phyloP scores from a whole-genome alignment of 441 rosid species.

The Hura crepitans region DNA sequence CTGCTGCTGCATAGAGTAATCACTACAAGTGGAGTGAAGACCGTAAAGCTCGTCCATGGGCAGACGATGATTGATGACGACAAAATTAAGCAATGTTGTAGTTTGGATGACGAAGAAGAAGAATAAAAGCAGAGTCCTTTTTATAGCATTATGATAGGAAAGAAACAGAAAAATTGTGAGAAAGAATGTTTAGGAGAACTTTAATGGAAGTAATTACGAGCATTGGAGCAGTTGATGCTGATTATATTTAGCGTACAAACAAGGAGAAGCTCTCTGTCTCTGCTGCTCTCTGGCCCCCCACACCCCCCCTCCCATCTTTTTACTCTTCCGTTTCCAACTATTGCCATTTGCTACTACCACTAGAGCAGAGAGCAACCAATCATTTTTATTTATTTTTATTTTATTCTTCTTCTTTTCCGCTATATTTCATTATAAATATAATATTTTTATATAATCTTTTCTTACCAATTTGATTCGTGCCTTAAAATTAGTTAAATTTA shows the following conservation, averaged over 20 bases:
- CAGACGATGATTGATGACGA: neutral
- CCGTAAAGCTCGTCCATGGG: constrained; percentile 39
- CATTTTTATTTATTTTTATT: too few species aligned
- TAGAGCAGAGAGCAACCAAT: too few species aligned
- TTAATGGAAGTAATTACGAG: constrained; percentile 4
- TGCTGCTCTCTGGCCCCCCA: neutral
- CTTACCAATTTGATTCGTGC: too few species aligned
- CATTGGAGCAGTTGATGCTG: neutral
- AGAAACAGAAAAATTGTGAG: too few species aligned
- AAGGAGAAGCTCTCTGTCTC: constrained; percentile 19
- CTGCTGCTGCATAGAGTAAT: constrained; percentile 23
- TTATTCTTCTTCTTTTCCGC: too few species aligned
- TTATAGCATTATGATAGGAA: neutral
- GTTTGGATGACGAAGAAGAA: neutral
- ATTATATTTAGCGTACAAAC: constrained; percentile 36
- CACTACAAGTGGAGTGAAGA: constrained; percentile 21
- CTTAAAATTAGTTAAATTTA: too few species aligned
- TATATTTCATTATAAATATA: too few species aligned
- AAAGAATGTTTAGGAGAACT: neutral
- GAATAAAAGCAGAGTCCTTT: neutral
- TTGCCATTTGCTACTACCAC: too few species aligned
- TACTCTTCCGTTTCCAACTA: neutral
- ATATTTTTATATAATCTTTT: too few species aligned
- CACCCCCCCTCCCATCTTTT: neutral
- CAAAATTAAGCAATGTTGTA: neutral